A percentile compares a stretch with the other conserved stretches of the same genome.
Conservation (phyloP, 345 rosid species). For the Jatropha curcas region DNA sequence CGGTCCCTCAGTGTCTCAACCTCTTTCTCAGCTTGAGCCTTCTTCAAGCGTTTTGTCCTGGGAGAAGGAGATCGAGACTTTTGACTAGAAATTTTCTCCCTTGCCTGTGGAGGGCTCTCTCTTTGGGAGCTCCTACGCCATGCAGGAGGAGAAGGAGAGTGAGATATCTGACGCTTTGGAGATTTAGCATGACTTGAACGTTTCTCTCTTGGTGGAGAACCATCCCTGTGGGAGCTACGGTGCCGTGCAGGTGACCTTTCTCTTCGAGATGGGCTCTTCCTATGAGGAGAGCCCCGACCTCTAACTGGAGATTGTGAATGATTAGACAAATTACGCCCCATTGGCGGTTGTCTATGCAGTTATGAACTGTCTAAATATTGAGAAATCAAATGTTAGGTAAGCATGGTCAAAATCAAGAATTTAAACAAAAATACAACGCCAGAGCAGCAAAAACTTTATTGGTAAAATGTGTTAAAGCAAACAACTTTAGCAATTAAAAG, state of each 20-base stretch:
- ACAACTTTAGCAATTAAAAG: background rate
- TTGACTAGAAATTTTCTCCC: constrained; percentile 20
- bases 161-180: constrained; percentile 27
- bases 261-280: constrained; percentile 28
- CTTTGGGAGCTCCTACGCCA: constrained; percentile 14
- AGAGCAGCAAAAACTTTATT: background rate
- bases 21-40: constrained; percentile 53
- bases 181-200: constrained; percentile 36
- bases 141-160: constrained; percentile 11
- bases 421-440: background rate
- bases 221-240: constrained; percentile 23
- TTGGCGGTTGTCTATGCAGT: constrained; percentile 16
- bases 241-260: constrained; percentile 37
- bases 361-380: background rate
- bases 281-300: constrained; percentile 25
- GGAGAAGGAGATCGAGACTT: constrained; percentile 71
- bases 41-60: constrained; percentile 57
- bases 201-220: constrained; percentile 43
- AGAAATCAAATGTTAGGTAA: background rate
- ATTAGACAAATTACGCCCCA: constrained; percentile 47
- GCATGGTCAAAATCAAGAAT: background rate
- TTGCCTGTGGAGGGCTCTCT: constrained; percentile 6
- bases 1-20: constrained; percentile 53
- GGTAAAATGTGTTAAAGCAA: background rate
- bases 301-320: constrained; percentile 48